Evolutionary conservation across 208 protist species (phyloP).

Genomic region (Naegleria fowleri): DNA sequence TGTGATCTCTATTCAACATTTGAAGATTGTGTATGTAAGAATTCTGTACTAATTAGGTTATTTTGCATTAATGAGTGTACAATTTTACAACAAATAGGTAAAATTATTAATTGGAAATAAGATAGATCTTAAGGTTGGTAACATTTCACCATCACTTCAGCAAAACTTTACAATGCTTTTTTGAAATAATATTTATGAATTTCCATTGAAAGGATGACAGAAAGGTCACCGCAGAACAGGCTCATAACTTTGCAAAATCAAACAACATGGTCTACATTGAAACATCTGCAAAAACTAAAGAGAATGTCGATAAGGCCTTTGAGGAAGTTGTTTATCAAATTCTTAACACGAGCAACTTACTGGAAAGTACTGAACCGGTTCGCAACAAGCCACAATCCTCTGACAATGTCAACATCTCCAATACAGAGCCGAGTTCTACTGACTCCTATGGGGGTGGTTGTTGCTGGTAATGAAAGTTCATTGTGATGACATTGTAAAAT

Average conservation of each 20-base stretch:
- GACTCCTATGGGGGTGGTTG: background rate
- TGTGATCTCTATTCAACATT: constrained; percentile 56
- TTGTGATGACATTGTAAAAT: no score
- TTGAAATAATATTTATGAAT: no score
- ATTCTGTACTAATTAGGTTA: no score
- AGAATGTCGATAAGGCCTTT: constrained; percentile 80
- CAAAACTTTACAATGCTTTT: no score
- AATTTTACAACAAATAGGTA: background rate
- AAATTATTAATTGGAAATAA: constrained; percentile 77
- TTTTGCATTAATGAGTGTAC: no score
- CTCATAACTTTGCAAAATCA: constrained; percentile 41
- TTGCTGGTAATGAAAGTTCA: background rate
- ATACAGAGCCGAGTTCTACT: background rate
- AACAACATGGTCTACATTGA: constrained; percentile 79
- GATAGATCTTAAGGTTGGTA: constrained; percentile 48
- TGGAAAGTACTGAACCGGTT: background rate
- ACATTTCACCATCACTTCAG: no score
- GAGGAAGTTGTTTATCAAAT: constrained; percentile 61
- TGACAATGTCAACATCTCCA: background rate
- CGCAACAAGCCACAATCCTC: background rate
- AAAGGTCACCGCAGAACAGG: background rate
- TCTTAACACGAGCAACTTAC: constrained; percentile 48
- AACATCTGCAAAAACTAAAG: constrained; percentile 78
- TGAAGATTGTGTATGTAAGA: constrained; percentile 37
- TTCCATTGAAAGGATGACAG: background rate